Conservation (phyloP, 1,284 basidiomycete species). For the Neonothopanus nambi region DNA sequence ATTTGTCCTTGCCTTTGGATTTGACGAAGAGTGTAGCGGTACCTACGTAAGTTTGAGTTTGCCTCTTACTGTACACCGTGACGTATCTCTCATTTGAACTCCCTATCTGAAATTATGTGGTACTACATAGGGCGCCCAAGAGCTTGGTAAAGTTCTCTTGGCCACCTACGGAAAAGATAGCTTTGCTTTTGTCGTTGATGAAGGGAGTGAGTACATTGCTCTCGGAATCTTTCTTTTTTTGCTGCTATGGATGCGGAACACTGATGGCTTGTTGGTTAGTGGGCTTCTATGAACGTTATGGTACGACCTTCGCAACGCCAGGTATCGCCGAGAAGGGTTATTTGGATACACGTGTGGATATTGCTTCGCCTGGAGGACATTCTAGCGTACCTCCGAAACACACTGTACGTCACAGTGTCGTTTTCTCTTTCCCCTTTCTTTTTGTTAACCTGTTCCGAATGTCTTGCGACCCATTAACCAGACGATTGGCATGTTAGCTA, state of each 20-base stretch:
- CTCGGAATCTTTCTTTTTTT: too few relatives aligned
- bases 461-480: constrained; percentile 22
- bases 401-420: constrained; percentile 36
- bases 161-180: constrained; percentile 57
- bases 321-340: constrained; percentile 72
- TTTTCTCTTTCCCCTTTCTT: background rate
- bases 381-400: constrained; percentile 65
- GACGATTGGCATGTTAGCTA: constrained; percentile 66
- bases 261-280: constrained; percentile 25
- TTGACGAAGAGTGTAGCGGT: constrained; percentile 73
- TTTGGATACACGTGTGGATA: constrained; percentile 54
- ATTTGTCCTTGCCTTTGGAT: constrained; percentile 69
- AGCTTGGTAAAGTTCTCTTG: constrained; percentile 49
- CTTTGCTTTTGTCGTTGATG: constrained; percentile 63
- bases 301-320: constrained; percentile 52
- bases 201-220: constrained; percentile 43
- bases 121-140: constrained; percentile 54
- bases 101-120: too few relatives aligned
- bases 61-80: too few relatives aligned
- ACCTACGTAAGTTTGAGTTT: constrained; percentile 33
- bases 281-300: constrained; percentile 38
- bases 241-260: background rate
- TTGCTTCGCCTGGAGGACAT: constrained; percentile 66
- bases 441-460: too few relatives aligned
- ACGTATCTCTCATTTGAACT: background rate